Evolutionary conservation across 345 rosid genomes (phyloP).

Genomic region (Dovyalis caffra): DNA sequence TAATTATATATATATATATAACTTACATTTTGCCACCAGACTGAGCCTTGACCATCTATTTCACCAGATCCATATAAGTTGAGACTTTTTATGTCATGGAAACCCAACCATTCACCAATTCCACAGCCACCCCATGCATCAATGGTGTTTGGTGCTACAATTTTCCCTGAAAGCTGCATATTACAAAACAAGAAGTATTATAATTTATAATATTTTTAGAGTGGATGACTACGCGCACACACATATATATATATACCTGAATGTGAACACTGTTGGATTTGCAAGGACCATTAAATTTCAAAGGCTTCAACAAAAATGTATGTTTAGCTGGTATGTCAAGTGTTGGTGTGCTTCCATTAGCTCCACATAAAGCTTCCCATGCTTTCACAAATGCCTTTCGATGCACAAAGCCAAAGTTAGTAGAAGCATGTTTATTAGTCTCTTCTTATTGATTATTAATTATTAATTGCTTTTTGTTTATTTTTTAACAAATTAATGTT

Average conservation of each 20-base stretch:
- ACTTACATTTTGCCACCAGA: too few relatives aligned
- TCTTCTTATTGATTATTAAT: too few relatives aligned
- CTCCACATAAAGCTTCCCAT: conserved; percentile 28
- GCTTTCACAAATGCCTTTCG: conserved; percentile 33
- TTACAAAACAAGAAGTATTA: too few relatives aligned
- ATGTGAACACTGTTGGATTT: background rate
- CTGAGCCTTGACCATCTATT: conserved; percentile 35
- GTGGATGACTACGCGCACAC: too few relatives aligned
- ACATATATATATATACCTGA: conserved; percentile 22
- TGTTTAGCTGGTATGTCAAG: conserved; percentile 17
- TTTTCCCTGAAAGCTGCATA: conserved; percentile 32
- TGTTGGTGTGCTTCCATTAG: background rate
- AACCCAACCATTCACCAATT: conserved; percentile 12
- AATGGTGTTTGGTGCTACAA: conserved; percentile 22
- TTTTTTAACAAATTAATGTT: too few relatives aligned
- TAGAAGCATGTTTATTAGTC: too few relatives aligned
- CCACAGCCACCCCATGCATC: background rate
- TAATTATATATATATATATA: too few relatives aligned
- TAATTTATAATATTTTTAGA: too few relatives aligned
- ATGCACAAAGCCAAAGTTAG: background rate
- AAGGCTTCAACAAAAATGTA: conserved; percentile 23
- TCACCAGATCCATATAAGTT: conserved; percentile 22
- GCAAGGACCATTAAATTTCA: conserved; percentile 34
- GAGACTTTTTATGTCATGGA: conserved; percentile 13
- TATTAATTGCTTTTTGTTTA: too few relatives aligned